Evolutionary conservation across 176 grass and related monocot genomes (phyloP).

Genomic region (Melocanna baccifera): DNA sequence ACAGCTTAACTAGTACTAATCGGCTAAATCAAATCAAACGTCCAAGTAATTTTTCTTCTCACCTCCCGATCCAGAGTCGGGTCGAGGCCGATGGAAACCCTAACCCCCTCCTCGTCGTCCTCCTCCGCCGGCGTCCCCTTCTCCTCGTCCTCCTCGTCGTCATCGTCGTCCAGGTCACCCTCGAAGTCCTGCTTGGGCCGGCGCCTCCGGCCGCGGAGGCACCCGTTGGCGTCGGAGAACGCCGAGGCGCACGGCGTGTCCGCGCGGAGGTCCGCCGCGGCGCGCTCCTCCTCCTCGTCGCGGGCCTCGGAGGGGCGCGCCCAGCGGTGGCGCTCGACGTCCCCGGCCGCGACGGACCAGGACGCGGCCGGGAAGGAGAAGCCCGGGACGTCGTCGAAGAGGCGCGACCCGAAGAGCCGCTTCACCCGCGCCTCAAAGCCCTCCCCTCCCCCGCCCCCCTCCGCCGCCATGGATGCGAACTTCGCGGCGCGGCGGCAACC

Average conservation of each 20-base stretch:
- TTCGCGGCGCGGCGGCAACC: neutral
- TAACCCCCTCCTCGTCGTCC: constrained; percentile 66
- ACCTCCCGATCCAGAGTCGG: constrained; percentile 93
- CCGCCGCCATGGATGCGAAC: constrained; percentile 24
- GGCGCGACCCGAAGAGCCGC: constrained; percentile 80
- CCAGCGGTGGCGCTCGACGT: constrained; percentile 81
- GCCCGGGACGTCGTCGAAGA: constrained; percentile 65
- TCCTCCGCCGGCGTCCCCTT: constrained; percentile 1
- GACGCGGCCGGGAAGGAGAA: constrained; percentile 64
- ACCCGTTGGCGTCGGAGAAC: constrained; percentile 64
- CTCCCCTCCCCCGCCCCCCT: constrained; percentile 34
- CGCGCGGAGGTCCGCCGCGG: constrained; percentile 38
- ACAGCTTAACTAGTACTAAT: neutral
- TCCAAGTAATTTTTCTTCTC: neutral
- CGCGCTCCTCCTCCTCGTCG: constrained; percentile 49
- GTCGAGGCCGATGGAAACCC: constrained; percentile 85
- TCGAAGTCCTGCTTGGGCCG: constrained; percentile 44
- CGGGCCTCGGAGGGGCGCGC: constrained; percentile 56
- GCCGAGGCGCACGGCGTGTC: constrained; percentile 71
- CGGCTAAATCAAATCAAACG: neutral
- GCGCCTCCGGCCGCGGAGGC: constrained; percentile 57
- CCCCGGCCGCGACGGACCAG: constrained; percentile 76
- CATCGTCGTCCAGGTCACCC: constrained; percentile 41
- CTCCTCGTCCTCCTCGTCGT: constrained; percentile 29
- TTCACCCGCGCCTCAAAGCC: constrained; percentile 85